These are phyloP conservation scores for Blastomyces silverae DNA, from an alignment of 2,329 filamentous ascomycete genomes.

Conservation along the genomic window DNA sequence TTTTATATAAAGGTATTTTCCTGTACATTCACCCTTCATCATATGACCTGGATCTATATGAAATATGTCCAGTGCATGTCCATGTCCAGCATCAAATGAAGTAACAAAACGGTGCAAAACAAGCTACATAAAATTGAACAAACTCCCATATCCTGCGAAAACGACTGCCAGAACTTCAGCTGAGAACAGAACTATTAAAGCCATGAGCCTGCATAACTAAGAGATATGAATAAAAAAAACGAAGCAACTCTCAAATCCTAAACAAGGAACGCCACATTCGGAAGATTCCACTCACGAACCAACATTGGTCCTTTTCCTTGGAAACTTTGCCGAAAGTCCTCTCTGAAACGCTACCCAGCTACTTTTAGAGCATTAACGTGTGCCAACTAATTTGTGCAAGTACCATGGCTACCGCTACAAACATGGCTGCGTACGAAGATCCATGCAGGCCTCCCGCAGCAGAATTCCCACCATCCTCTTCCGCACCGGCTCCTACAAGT, in stretches of 20 bases:
- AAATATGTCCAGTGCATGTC: neutral
- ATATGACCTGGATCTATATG: neutral
- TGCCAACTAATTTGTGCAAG: neutral
- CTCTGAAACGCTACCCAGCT: no score
- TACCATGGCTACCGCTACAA: neutral
- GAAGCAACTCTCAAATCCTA: neutral
- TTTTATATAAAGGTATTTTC: neutral
- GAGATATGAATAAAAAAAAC: no score
- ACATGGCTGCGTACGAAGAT: neutral
- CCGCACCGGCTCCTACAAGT: neutral
- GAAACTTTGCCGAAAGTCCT: neutral
- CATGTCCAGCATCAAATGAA: neutral
- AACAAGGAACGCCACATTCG: neutral
- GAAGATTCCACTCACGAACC: neutral
- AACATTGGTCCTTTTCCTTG: neutral
- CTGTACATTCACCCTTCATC: neutral
- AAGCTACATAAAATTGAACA: neutral
- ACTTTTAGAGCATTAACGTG: neutral
- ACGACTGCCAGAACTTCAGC: neutral
- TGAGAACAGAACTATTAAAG: neutral
- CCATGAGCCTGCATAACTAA: neutral
- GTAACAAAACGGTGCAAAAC: neutral
- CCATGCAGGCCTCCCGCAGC: neutral
- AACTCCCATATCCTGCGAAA: neutral
- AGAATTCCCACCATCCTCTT: neutral